Evolutionary conservation across 768 basidiomycete genomes (phyloP).

Genomic region (Pholiota molesta): DNA sequence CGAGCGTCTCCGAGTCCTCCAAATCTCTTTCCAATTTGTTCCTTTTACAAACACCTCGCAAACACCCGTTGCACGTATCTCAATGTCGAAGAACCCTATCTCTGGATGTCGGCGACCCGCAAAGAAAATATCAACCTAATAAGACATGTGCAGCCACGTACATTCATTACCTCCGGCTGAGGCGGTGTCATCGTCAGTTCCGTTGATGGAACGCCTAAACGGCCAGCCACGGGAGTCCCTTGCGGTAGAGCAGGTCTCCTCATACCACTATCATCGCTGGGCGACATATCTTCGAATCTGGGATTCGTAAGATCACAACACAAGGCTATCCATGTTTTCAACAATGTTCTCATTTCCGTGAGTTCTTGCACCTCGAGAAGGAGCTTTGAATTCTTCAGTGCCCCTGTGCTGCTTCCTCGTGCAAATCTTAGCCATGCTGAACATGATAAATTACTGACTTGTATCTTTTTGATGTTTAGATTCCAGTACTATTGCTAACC

Average conservation of each 20-base stretch:
- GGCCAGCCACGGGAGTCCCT: neutral
- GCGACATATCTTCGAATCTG: slow-evolving; percentile 23
- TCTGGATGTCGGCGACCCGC: too few species aligned
- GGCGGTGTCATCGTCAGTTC: neutral
- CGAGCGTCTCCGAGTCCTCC: too few species aligned
- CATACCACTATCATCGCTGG: slow-evolving; percentile 22
- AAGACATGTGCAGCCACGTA: too few species aligned
- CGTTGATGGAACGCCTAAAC: neutral
- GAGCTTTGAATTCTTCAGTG: neutral
- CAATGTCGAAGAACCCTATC: too few species aligned
- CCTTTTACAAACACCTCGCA: too few species aligned
- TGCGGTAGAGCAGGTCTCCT: slow-evolving; percentile 23
- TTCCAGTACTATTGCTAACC: slow-evolving; percentile 2
- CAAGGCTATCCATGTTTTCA: slow-evolving; percentile 6
- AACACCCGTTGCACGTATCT: too few species aligned
- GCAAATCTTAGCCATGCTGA: neutral
- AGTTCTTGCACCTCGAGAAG: neutral
- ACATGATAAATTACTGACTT: too few species aligned
- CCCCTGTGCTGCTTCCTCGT: neutral
- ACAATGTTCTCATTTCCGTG: slow-evolving; percentile 11
- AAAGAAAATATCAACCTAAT: too few species aligned
- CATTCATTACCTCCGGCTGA: neutral
- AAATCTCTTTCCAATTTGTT: too few species aligned
- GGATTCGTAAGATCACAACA: slow-evolving; percentile 19
- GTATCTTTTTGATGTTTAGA: neutral